These are phyloP conservation scores for Magnolia sinica DNA, from an alignment of 164 flowering plant genomes.

Conservation along the genomic window DNA sequence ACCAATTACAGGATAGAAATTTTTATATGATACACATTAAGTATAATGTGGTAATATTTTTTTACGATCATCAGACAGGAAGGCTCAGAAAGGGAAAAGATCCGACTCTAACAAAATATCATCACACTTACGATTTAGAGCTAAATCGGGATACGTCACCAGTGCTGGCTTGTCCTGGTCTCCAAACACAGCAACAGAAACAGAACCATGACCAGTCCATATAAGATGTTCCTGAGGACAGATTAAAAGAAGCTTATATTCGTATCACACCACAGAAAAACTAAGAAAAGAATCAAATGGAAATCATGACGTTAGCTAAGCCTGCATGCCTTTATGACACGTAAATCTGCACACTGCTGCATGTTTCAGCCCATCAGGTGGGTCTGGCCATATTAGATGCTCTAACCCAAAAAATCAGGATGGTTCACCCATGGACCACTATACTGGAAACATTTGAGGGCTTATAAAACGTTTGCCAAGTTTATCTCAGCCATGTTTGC, in stretches of 20 bases:
- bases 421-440: no score
- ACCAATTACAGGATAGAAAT: no score
- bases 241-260: not conserved
- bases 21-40: no score
- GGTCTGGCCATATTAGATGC: no score
- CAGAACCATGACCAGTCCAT: conserved; percentile 65
- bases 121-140: conserved; percentile 72
- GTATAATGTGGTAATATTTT: not conserved
- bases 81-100: not conserved
- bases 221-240: conserved; percentile 65
- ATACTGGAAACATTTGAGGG: no score
- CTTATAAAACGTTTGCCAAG: no score
- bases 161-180: conserved; percentile 88
- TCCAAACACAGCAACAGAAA: conserved; percentile 80
- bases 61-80: not conserved
- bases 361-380: no score
- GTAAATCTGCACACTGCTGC: no score
- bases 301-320: no score
- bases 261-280: not conserved
- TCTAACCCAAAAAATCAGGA: no score
- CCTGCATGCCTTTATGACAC: no score
- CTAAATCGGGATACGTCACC: conserved; percentile 88
- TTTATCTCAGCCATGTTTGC: no score
- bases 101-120: not conserved
- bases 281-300: not conserved